Evolutionary conservation across 345 rosid species (phyloP), one percentile per base, ranked within the genome.

Genomic region (Linum lewisii): DNA sequence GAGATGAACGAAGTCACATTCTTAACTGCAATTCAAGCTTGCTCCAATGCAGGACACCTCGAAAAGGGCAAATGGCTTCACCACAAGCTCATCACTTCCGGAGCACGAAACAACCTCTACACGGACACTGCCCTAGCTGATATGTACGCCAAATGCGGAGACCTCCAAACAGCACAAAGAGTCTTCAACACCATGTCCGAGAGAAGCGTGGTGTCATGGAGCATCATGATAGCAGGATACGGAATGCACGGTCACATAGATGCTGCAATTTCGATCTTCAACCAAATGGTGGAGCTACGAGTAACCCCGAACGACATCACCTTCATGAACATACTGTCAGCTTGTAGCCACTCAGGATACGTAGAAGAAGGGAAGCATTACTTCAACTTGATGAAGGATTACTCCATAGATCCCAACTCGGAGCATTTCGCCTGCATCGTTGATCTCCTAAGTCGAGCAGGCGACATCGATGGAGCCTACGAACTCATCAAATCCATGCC

Each of bases 371-470:
- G 96, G 38, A 81, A 74, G 58, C 68, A 54, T 62, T 92, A 75
- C 71, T 83, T 84, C 24, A 65, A 80, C 62, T 71, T 55, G 55
- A 84, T 88, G 93, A 72, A 62, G 67, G 67, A 76, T 42, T 82
- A 73, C 19, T 83, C 75, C 54, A 71, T 88, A 52, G 74, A 68
- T 51, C 90, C 96, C 5, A 68, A 75, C 67, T 77, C 75, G 14
- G 96, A 88, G 66, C 96, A 92, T 65, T 81, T 68, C 37, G 85
- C 93, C 23, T 92, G 96, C 66, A 63, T 81, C 78, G 79, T 88
- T 25, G 98, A 92, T 66, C 87, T 88, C 59, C 80, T 86, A 59
- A 84, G 96, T 68, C 98, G 95, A 4, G 80, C 77, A 7, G 96
- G 95, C 60, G 76, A 83, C 63, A 75, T 88, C n/a, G 32, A 64